Conservation (phyloP, 2,329 filamentous ascomycete genomes). For the Fusarium incarnatum region DNA sequence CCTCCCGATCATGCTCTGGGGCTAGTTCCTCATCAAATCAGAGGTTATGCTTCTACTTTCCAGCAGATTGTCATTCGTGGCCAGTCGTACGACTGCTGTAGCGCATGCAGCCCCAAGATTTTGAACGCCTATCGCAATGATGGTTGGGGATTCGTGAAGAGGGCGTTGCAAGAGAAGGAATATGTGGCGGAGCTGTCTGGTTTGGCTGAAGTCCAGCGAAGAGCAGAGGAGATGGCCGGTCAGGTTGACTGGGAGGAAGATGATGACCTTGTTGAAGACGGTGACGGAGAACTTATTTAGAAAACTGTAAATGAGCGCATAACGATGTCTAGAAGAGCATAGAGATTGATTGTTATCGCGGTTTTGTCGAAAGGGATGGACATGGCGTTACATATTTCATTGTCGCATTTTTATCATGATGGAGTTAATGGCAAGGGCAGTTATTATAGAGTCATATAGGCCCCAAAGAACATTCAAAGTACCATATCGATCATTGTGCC, state of each 20-base stretch:
- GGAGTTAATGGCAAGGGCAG: conserved; percentile 6
- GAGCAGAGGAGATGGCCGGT: conserved; percentile 63
- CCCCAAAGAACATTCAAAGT: neutral
- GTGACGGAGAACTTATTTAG: conserved; percentile 34
- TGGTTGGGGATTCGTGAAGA: conserved; percentile 82
- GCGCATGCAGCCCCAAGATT: conserved; percentile 79
- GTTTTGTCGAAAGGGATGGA: conserved; percentile 8
- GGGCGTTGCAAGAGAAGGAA: conserved; percentile 78
- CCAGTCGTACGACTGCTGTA: conserved; percentile 82
- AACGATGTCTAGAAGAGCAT: neutral
- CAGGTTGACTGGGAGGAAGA: conserved; percentile 73
- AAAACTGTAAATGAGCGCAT: neutral
- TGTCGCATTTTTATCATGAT: neutral
- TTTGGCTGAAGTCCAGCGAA: conserved; percentile 75
- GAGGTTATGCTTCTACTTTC: conserved; percentile 80
- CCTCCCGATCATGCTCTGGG: conserved; percentile 71
- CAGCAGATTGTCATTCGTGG: conserved; percentile 79
- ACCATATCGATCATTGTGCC: neutral
- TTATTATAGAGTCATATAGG: neutral
- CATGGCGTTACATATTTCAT: conserved; percentile 17
- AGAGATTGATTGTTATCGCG: conserved; percentile 16
- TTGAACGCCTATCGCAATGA: conserved; percentile 73
- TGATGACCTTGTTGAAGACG: conserved; percentile 54
- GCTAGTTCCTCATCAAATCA: conserved; percentile 82
- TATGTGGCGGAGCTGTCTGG: conserved; percentile 83